Evolutionary conservation across 177 flowering plant genomes (phyloP), one percentile per base, ranked within the genome.

Genomic region (Vitis hybrid): DNA sequence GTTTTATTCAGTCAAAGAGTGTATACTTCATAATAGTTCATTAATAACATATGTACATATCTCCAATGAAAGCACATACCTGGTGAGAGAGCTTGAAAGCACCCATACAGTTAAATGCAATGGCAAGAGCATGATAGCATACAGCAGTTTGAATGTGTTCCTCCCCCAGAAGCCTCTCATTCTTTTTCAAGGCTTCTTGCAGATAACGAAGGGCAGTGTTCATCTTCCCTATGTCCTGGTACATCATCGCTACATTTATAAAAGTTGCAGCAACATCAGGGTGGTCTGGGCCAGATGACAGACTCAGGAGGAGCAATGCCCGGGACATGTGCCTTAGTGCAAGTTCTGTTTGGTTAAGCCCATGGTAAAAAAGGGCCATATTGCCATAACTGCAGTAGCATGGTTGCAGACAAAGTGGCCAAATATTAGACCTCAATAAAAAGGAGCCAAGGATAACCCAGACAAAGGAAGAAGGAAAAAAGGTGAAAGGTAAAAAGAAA

Each of bases 291-390:
- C 99, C 99, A 75, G 91, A 93, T 22, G 99, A 96, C 67, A 92
- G 81, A 71, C 97, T 81, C 54, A 96, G 76, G 6, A 94, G 79
- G 54, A 94, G 90, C 78, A 96, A 74, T 20, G 98, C 93, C 18
- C 97, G 84, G 26, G 97, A 88, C 98, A 96, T 96, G 71, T 96
- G 95, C 71, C 86, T 82, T 34, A 96, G 75, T 54, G 99, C 99
- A 61, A 94, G 95, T 71, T 96, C 97, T 12, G 98, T 88, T 73
- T 88, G 98, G 77, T 93, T 93, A 31, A 96, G 91, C 29, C 99
- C 98, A 80, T 96, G 99, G 77, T 96, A 96, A 86, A 96, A 96
- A 22, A 96, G 89, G 73, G 98, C 99, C 99, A 96, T 93, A 75
- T 96, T 96, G 31, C 98, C 99, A 71, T 95, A 95, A 69, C 99